Conservation (phyloP, 495 filamentous ascomycete species). For the Talaromyces adpressus region DNA sequence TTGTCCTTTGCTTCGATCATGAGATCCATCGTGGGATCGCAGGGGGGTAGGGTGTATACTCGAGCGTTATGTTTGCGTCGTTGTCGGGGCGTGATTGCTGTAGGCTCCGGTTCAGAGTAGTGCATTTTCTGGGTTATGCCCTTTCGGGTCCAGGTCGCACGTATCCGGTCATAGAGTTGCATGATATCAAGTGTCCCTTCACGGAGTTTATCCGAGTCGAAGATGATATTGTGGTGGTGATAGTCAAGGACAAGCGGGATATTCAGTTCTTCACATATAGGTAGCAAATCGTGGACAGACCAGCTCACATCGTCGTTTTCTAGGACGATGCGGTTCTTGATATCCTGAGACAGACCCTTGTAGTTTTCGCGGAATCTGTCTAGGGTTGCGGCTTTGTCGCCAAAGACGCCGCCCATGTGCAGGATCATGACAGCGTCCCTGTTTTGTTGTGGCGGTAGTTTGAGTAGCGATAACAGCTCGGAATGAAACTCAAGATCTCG, state of each 20-base stretch:
- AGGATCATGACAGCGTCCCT: conserved; percentile 91
- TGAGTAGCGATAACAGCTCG: conserved; percentile 74
- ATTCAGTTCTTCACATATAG: conserved; percentile 85
- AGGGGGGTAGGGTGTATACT: conserved; percentile 73
- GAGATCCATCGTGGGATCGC: conserved; percentile 73
- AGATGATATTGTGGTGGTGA: conserved; percentile 94
- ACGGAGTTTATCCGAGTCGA: conserved; percentile 61
- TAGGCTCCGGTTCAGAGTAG: conserved; percentile 72
- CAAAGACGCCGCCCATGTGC: conserved; percentile 90
- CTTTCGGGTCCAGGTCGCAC: conserved; percentile 80
- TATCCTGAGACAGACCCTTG: conserved; percentile 47
- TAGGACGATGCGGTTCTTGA: conserved; percentile 79
- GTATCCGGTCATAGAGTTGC: conserved; percentile 62
- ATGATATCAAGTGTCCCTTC: conserved; percentile 84
- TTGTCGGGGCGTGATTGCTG: conserved; percentile 68
- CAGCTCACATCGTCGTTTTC: conserved; percentile 93
- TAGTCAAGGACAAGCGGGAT: conserved; percentile 92
- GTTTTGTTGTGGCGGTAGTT: conserved; percentile 70
- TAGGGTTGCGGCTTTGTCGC: conserved; percentile 77
- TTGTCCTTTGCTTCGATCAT: conserved; percentile 99
- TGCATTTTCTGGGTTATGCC: conserved; percentile 94
- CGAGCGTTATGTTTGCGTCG: conserved; percentile 78
- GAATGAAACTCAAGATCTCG: conserved; percentile 87
- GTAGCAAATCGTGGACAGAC: conserved; percentile 86
- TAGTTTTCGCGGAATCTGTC: conserved; percentile 81